Percentiles rank a stretch among this genome's conserved stretches.
These are phyloP conservation scores for Exophiala xenobiotica DNA, from an alignment of 2,329 filamentous ascomycete genomes.

Conservation along the genomic window DNA sequence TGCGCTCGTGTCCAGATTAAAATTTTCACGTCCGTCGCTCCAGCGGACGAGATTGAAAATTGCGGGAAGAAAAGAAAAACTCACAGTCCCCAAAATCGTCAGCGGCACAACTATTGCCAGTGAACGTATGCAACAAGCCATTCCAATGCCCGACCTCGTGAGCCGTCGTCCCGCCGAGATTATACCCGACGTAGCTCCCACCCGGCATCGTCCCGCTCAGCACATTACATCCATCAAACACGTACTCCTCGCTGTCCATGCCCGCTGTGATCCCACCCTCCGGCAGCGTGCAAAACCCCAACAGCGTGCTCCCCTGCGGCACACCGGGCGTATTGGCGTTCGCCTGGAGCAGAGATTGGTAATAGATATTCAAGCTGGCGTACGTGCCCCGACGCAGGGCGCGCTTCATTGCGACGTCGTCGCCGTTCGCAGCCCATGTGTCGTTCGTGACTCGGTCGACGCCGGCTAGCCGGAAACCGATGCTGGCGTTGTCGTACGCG, in stretches of 20 bases:
- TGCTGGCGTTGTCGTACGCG: slow-evolving; percentile 45
- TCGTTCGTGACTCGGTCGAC: slow-evolving; percentile 54
- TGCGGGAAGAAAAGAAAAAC: too few relatives aligned
- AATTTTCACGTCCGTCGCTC: too few relatives aligned
- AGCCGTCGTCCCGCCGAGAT: slow-evolving; percentile 46
- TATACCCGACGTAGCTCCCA: slow-evolving; percentile 50
- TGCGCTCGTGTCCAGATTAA: too few relatives aligned
- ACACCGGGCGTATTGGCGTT: slow-evolving; percentile 30
- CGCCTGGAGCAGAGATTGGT: slow-evolving; percentile 53
- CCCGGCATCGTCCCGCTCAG: slow-evolving; percentile 58
- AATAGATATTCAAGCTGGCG: slow-evolving; percentile 58
- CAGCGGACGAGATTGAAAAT: too few relatives aligned
- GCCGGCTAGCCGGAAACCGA: slow-evolving; percentile 52
- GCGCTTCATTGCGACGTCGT: slow-evolving; percentile 53
- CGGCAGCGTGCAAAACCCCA: slow-evolving; percentile 57
- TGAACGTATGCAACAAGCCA: slow-evolving; percentile 47
- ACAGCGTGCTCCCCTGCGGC: slow-evolving; percentile 39
- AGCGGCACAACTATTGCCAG: slow-evolving; percentile 39
- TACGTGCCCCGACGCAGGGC: slow-evolving; percentile 56
- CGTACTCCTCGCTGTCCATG: slow-evolving; percentile 43
- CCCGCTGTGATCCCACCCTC: slow-evolving; percentile 41
- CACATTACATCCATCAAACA: slow-evolving; percentile 57
- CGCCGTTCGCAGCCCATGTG: slow-evolving; percentile 52
- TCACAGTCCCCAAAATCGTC: slow-evolving; percentile 43
- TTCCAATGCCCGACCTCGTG: slow-evolving; percentile 51